phyloP scores from a whole-genome alignment of 495 filamentous ascomycete species.

The Tuber calosporum region DNA sequence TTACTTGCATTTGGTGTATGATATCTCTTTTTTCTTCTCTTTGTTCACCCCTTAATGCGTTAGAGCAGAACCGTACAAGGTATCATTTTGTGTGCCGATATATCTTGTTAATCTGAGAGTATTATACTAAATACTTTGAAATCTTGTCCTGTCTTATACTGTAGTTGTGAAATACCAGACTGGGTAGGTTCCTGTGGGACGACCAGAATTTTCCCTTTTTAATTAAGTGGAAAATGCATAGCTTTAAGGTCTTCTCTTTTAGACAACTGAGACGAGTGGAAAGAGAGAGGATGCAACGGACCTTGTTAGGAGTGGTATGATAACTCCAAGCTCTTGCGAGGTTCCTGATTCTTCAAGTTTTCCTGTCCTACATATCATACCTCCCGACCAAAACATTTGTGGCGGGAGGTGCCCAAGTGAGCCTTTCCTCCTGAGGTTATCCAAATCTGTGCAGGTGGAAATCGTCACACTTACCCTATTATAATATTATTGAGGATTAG shows the following conservation, averaged over 20 bases:
- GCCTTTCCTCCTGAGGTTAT: too few relatives aligned
- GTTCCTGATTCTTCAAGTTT: neutral
- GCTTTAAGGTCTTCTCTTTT: neutral
- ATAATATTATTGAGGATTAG: too few relatives aligned
- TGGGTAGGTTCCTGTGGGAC: neutral
- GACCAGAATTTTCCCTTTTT: neutral
- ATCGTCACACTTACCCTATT: too few relatives aligned
- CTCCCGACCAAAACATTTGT: too few relatives aligned
- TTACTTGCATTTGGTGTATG: neutral
- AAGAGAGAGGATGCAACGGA: neutral
- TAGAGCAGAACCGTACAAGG: neutral
- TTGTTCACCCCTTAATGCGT: neutral
- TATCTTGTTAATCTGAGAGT: neutral
- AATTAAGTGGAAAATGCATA: neutral
- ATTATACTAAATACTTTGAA: neutral
- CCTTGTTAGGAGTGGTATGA: neutral
- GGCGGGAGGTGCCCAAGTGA: too few relatives aligned
- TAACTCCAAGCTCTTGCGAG: neutral
- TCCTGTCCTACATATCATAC: neutral
- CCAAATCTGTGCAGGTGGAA: too few relatives aligned
- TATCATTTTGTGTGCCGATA: neutral
- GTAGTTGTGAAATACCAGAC: neutral
- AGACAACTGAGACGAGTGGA: neutral
- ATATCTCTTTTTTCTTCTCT: neutral
- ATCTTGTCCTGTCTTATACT: neutral